Percentiles rank a stretch among this genome's conserved stretches.
These are phyloP conservation scores for Amanita rubescens DNA, from an alignment of 768 basidiomycete species.

Conservation along the genomic window DNA sequence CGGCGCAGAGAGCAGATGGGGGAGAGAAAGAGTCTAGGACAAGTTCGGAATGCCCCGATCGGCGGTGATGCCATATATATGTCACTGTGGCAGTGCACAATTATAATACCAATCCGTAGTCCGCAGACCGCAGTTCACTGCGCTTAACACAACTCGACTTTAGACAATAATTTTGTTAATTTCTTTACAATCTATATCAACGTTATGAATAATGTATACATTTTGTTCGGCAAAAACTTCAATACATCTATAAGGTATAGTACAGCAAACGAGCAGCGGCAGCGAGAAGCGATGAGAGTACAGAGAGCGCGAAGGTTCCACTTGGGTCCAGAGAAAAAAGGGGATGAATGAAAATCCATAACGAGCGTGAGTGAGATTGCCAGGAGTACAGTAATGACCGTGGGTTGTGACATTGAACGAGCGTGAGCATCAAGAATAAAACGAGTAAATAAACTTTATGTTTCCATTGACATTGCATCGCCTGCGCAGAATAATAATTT, in stretches of 20 bases:
- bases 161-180: not conserved
- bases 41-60: not conserved
- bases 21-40: not conserved
- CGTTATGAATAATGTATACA: constrained; percentile 6
- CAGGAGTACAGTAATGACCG: constrained; percentile 4
- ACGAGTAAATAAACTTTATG: not conserved
- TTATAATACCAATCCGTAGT: not conserved
- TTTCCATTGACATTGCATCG: not conserved
- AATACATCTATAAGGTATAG: not conserved
- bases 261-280: not conserved
- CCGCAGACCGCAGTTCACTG: not conserved
- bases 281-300: not conserved
- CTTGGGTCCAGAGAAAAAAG: not conserved
- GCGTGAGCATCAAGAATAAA: not conserved
- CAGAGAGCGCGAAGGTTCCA: not conserved
- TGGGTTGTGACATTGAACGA: not conserved
- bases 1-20: not conserved
- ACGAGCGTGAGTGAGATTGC: not conserved
- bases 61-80: not conserved
- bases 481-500: not conserved
- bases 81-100: constrained; percentile 2
- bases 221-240: not conserved
- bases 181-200: not conserved
- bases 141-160: not conserved
- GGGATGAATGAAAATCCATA: not conserved